Base-by-base conservation (phyloP, 257 asterid species). In the Lavandula angustifolia region DNA sequence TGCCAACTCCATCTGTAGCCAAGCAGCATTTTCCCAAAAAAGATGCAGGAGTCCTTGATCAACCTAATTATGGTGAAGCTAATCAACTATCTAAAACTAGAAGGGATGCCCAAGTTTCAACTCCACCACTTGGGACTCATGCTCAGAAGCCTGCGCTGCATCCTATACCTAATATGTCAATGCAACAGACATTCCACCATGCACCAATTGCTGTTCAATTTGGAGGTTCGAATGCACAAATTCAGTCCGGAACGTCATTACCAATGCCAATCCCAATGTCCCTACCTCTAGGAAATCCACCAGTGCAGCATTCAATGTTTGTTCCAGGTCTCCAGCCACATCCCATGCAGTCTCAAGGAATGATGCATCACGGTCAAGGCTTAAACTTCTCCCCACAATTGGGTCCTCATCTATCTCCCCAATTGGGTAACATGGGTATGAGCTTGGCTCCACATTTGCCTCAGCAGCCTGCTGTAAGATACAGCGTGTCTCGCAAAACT, bases 221-320 rank as follows among this genome's bases (percentile, higher is more conserved):
- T 78, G 91, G 94, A 48, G 95, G 85, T 16, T 87, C 87, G 10
- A 84, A 73, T 74, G 88, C 95, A n/a, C 99, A 87, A 43, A 76
- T 86, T 59, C 96, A 78, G 53, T 75, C 97, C 11, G 88, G 82
- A 50, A 57, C 91, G 3, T 73, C 98, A 6, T 27, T 85, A 73
- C 80, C 82, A 4, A 52, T 89, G 80, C 75, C 95, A 46, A 80
- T 90, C 69, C 87, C 62, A 16, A 75, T 91, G 82, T 79, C 84
- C 41, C 44, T 87, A 49, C 84, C 90, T 11, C 50, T 90, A 32
- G 95, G 87, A 10, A 94, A 85, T 73, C 85, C 88, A 2, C 72
- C 87, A 38, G 69, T 82, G 79, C 95, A 81, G 78, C 99, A 77
- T 47, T 77, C 79, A 14, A 76, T 94, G 86, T 94, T 80, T 70